phyloP scores from a whole-genome alignment of 2,329 filamentous ascomycete genomes.

The Annulohypoxylon truncatum region DNA sequence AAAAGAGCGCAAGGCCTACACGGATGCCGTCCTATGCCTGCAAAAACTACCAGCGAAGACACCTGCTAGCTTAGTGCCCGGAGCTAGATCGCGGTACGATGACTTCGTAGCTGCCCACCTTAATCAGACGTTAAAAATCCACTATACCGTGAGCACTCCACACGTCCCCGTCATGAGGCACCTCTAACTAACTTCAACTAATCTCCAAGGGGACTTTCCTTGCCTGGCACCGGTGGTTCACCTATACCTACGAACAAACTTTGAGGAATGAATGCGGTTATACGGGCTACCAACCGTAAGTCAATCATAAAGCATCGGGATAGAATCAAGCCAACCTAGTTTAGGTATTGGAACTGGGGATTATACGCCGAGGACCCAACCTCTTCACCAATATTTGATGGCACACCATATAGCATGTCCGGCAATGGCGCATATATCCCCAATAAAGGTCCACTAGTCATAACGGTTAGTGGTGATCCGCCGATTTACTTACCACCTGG shows the following conservation, averaged over 20 bases:
- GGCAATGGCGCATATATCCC: constrained; percentile 52
- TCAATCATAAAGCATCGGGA: not conserved
- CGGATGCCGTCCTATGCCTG: constrained; percentile 41
- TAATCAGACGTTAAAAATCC: constrained; percentile 36
- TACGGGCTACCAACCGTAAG: constrained; percentile 38
- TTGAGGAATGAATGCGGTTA: constrained; percentile 45
- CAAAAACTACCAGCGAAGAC: constrained; percentile 36
- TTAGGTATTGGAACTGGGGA: constrained; percentile 58
- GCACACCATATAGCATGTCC: constrained; percentile 57
- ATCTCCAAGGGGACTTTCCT: constrained; percentile 40
- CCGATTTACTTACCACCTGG: constrained; percentile 53
- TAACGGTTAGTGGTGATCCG: constrained; percentile 17
- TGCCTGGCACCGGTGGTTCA: constrained; percentile 42
- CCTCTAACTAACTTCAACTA: not conserved
- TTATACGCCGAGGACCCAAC: constrained; percentile 51
- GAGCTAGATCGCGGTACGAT: constrained; percentile 43
- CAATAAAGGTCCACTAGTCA: constrained; percentile 29
- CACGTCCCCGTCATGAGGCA: not conserved
- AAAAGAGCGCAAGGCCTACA: constrained; percentile 36
- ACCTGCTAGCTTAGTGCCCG: constrained; percentile 33
- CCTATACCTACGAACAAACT: constrained; percentile 40
- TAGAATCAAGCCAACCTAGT: constrained; percentile 1
- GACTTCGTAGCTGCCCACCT: constrained; percentile 49
- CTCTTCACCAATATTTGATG: constrained; percentile 61
- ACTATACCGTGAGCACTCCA: constrained; percentile 37